phyloP scores from a whole-genome alignment of 2,329 filamentous ascomycete species.

The Pseudogymnoascus sp. region DNA sequence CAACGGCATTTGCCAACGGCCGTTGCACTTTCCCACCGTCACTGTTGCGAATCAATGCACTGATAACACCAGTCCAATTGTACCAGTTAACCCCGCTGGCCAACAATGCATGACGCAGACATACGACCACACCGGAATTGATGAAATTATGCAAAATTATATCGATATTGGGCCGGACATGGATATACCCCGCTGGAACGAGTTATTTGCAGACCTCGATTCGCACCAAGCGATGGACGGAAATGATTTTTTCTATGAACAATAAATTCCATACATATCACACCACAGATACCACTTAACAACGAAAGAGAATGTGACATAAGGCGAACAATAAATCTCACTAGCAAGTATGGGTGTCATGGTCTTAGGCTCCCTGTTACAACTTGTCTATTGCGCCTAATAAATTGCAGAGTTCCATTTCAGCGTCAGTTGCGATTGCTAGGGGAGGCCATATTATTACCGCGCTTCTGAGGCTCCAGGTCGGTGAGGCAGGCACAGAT shows the following conservation, averaged over 20 bases:
- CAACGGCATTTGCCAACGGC: neutral
- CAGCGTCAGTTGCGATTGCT: too few species aligned
- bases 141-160: conserved; percentile 7
- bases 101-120: neutral
- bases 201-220: conserved; percentile 5
- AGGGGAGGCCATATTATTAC: too few species aligned
- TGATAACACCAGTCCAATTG: neutral
- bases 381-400: too few species aligned
- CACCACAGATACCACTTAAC: too few species aligned
- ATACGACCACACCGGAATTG: neutral
- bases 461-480: too few species aligned
- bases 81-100: neutral
- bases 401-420: too few species aligned
- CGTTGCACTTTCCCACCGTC: neutral
- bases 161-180: conserved; percentile 1
- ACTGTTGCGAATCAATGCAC: neutral
- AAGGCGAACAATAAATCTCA: too few species aligned
- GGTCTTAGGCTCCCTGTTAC: too few species aligned
- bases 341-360: neutral
- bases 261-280: neutral
- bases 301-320: too few species aligned
- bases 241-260: neutral
- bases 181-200: conserved; percentile 5
- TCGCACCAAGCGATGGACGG: conserved; percentile 2
- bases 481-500: too few species aligned